These are phyloP conservation scores for Neoconidiobolus thromboides DNA, from an alignment of 371 early-diverging fungal species.

Conservation along the genomic window DNA sequence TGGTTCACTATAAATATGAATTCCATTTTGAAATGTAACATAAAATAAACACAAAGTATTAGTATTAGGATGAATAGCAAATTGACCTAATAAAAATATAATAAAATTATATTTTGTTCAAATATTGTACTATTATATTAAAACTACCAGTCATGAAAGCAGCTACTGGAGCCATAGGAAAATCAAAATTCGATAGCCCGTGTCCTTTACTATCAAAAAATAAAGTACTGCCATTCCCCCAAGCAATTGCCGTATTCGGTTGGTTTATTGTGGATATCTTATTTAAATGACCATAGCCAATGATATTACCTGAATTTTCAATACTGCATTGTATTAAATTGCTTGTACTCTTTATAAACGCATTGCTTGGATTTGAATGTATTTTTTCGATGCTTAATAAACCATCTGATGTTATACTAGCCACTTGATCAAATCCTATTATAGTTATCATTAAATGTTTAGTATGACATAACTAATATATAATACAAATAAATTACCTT, in stretches of 20 bases:
- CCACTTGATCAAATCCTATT: no score
- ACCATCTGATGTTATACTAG: neutral
- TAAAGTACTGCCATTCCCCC: neutral
- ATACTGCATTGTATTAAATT: neutral
- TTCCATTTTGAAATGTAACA: neutral
- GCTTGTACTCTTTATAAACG: neutral
- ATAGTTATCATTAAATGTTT: neutral
- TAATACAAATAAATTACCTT: neutral
- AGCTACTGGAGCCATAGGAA: neutral
- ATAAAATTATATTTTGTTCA: no score
- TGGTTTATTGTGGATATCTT: neutral
- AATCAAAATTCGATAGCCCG: neutral
- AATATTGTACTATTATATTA: neutral
- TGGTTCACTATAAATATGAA: neutral
- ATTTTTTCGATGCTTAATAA: neutral
- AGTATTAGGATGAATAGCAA: no score
- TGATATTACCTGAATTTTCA: no score
- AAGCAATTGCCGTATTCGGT: neutral
- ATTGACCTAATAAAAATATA: no score
- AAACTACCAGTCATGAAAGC: neutral
- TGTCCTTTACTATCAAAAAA: neutral
- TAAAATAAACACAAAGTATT: neutral
- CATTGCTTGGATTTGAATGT: neutral
- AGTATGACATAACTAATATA: neutral
- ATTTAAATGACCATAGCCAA: no score